These are phyloP conservation scores for Trichoderma reesei DNA, from an alignment of 495 filamentous ascomycete genomes.

Conservation along the genomic window DNA sequence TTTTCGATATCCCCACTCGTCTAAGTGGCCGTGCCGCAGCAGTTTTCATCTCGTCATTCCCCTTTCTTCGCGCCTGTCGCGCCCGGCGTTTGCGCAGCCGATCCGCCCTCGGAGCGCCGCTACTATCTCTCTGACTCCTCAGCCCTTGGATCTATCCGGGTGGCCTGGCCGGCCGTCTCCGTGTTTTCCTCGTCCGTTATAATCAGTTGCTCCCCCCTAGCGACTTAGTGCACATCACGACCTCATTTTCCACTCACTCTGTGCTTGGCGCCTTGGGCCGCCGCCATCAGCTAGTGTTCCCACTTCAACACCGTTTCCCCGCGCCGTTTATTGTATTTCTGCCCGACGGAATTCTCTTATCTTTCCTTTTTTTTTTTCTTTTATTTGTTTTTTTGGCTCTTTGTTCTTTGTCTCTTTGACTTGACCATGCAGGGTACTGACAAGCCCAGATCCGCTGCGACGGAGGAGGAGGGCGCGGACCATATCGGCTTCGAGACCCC, in stretches of 20 bases:
- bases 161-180: not conserved
- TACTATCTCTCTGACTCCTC: not conserved
- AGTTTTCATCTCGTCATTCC: conserved; percentile 3
- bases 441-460: conserved; percentile 36
- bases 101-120: conserved; percentile 1
- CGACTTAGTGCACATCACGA: conserved; percentile 8
- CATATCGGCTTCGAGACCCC: conserved; percentile 76
- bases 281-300: conserved; percentile 13
- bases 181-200: conserved; percentile 3
- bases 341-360: conserved; percentile 11
- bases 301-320: conserved; percentile 10
- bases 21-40: conserved; percentile 7
- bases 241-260: not conserved
- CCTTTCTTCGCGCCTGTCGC: conserved; percentile 1
- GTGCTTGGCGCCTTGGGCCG: conserved; percentile 9
- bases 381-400: conserved; percentile 11
- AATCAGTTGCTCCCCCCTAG: not conserved
- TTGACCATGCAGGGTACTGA: conserved; percentile 33
- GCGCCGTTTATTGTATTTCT: not conserved
- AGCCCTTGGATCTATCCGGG: not conserved
- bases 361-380: conserved; percentile 10
- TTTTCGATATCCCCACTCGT: conserved; percentile 1
- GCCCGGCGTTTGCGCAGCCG: not conserved
- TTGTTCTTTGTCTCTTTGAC: conserved; percentile 13
- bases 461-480: conserved; percentile 61